Percentiles rank a stretch among this genome's conserved stretches.
phyloP scores from a whole-genome alignment of 495 filamentous ascomycete genomes.

The Hyphodiscus hymeniophilus region DNA sequence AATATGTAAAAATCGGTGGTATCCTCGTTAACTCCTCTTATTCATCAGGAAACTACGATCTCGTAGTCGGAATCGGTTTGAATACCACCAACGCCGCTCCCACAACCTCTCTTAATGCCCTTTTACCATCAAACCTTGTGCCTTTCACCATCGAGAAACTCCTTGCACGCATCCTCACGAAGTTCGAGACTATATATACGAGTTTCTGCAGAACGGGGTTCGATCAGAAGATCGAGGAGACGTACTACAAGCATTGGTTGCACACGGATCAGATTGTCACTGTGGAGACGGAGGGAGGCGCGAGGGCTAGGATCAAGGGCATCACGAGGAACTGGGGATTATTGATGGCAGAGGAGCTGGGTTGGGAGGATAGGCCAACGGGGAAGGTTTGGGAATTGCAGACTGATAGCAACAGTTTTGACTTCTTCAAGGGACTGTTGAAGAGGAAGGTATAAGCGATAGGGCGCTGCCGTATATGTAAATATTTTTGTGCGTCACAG shows the following conservation, averaged over 20 bases:
- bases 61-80: constrained; percentile 83
- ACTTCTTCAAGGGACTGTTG: constrained; percentile 88
- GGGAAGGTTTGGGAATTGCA: constrained; percentile 78
- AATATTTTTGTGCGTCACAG: too few species aligned
- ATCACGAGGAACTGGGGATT: constrained; percentile 87
- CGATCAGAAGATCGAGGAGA: constrained; percentile 56
- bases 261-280: constrained; percentile 86
- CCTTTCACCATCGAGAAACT: constrained; percentile 71
- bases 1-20: constrained; percentile 86
- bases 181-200: constrained; percentile 70
- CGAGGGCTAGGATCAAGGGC: constrained; percentile 72
- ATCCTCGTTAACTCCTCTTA: constrained; percentile 90
- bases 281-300: constrained; percentile 74
- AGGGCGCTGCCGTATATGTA: not conserved
- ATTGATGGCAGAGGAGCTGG: constrained; percentile 73
- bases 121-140: constrained; percentile 47
- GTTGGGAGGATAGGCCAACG: constrained; percentile 59
- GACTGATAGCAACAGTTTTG: constrained; percentile 97
- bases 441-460: constrained; percentile 59
- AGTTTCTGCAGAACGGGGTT: constrained; percentile 69
- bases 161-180: constrained; percentile 71
- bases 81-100: constrained; percentile 83
- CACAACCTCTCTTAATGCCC: constrained; percentile 75
- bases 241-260: constrained; percentile 85
- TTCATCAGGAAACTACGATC: constrained; percentile 65